Base-by-base conservation (phyloP, 2,329 filamentous ascomycete genomes). In the Chlorencoelia australis region DNA sequence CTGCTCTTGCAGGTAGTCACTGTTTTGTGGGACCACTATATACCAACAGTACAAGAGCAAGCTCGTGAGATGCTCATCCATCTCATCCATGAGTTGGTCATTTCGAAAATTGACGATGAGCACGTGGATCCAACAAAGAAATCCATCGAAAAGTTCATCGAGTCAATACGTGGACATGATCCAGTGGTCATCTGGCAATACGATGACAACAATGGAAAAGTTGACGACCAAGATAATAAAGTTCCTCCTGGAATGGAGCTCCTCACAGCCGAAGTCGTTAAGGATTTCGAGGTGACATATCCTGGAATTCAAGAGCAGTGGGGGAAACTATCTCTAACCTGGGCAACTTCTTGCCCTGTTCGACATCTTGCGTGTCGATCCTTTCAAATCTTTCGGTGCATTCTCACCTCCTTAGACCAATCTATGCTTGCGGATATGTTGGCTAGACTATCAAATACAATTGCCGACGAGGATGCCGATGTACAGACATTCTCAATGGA, bases 401-500 rank as follows among this genome's bases (percentile, higher is more conserved):
- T 96, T 37, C 73, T 94, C 18, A 93, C 85, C 11, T 86, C 83
- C 1, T 65, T 96, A 15, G 89, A 98, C 54, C 87, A 93, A 48
- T 71, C 79, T 39, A 98, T 96, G 89, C 71, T 98, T 11, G 87
- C 86, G 2, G 91, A 98, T 53, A 98, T 98, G 87, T 75, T 98
- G 15, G 88, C 84, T 9, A 74, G 93, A 30, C 68, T 98, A 20
- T 96, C 89, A 2, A 98, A 96, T 58, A 98, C 91, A 0, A 91
- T 98, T 51, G 88, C 93, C 0, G 89, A 96, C 46, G 87, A 95
- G 49, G 86, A 94, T 52, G 74, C 79, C 0, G 89, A 96, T 60
- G 94, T 95, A 36, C 86, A 95, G 53, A 89, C 87, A 0, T 98
- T 98, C 53, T 93, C 91, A 0, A 89, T 96, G 80, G 93, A 98